Conservation (phyloP, 768 basidiomycete species). For the Austroboletus eburneus region DNA sequence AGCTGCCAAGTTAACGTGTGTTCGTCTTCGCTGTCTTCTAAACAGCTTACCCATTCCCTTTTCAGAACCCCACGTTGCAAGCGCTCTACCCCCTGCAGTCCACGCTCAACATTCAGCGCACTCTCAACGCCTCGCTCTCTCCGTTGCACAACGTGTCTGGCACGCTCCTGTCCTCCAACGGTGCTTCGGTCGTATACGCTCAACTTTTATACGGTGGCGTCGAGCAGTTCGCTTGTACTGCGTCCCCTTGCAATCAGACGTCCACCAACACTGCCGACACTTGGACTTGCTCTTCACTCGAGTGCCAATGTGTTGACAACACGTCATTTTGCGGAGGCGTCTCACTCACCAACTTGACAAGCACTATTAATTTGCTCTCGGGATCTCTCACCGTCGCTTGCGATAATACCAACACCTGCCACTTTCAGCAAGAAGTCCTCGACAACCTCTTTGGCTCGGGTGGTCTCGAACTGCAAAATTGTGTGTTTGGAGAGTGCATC, state of each 20-base stretch:
- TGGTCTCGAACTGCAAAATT: constrained; percentile 71
- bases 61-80: constrained; percentile 82
- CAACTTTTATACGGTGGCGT: constrained; percentile 77
- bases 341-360: constrained; percentile 45
- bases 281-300: constrained; percentile 71
- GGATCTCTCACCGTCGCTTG: constrained; percentile 73
- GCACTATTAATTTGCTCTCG: constrained; percentile 57
- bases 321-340: constrained; percentile 73
- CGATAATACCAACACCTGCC: constrained; percentile 55
- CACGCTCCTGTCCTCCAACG: constrained; percentile 38
- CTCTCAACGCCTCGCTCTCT: constrained; percentile 62
- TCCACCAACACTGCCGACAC: constrained; percentile 37
- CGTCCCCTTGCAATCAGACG: constrained; percentile 65
- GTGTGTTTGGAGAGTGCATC: constrained; percentile 88
- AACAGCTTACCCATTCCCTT: not conserved
- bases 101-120: constrained; percentile 76
- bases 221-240: constrained; percentile 85
- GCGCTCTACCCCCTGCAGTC: constrained; percentile 66
- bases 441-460: constrained; percentile 62
- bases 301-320: constrained; percentile 66
- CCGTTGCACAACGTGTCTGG: constrained; percentile 42
- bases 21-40: constrained; percentile 10
- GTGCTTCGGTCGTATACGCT: constrained; percentile 55
- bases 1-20: constrained; percentile 80
- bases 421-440: constrained; percentile 73